Conservation (phyloP, 768 basidiomycete genomes). For the Albatrellus ellisii region DNA sequence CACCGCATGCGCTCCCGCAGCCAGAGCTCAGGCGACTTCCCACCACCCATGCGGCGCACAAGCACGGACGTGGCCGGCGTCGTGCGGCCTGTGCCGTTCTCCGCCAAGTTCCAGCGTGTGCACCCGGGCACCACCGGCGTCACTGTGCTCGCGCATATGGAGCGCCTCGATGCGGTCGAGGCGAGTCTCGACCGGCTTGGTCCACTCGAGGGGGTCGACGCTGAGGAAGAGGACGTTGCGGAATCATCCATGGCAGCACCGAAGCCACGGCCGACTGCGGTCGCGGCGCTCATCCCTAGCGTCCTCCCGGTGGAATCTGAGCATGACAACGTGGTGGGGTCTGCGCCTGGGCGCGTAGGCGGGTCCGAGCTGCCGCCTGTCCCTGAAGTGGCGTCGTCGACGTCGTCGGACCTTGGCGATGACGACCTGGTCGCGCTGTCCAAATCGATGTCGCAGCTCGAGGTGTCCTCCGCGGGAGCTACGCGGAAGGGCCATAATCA, state of each 20-base stretch:
- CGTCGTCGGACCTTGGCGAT: slow-evolving; percentile 26
- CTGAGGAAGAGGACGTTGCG: slow-evolving; percentile 21
- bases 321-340: background rate
- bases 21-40: slow-evolving; percentile 56
- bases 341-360: slow-evolving; percentile 4
- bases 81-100: slow-evolving; percentile 69
- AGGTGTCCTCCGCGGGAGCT: slow-evolving; percentile 27
- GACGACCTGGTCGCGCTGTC: slow-evolving; percentile 68
- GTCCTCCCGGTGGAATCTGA: background rate
- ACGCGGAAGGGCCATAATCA: slow-evolving; percentile 17
- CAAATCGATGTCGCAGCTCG: slow-evolving; percentile 62
- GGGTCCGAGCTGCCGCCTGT: slow-evolving; percentile 12
- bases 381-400: slow-evolving; percentile 10
- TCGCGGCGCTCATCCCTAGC: background rate
- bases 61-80: slow-evolving; percentile 52
- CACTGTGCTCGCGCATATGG: slow-evolving; percentile 73
- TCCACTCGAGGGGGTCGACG: slow-evolving; percentile 36
- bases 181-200: slow-evolving; percentile 67
- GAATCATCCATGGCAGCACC: slow-evolving; percentile 3
- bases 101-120: slow-evolving; percentile 71
- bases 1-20: slow-evolving; percentile 38
- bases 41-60: slow-evolving; percentile 52
- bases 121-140: slow-evolving; percentile 83
- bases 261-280: slow-evolving; percentile 5
- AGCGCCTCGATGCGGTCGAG: slow-evolving; percentile 73